Base-by-base conservation (phyloP, 148 eudicot genomes). In the Gaultheria prostrata region DNA sequence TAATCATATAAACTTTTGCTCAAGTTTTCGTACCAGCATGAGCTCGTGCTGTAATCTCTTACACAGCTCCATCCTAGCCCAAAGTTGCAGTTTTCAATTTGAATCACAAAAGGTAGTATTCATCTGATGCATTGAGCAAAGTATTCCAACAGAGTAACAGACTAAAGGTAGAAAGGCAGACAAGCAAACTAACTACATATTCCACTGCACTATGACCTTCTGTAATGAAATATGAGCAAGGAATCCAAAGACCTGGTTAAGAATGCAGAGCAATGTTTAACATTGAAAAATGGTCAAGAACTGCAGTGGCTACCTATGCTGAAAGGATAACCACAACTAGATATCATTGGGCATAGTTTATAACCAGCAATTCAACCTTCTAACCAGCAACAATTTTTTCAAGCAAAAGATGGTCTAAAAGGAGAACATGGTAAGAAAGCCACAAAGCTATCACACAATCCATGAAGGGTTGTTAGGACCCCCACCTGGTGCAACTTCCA, bases 161-260 rank as follows among this genome's bases (percentile, higher is more conserved):
- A n/a, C 56, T 76, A 46, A 76, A 30, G 77, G 50, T 39, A 73
- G 78, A 21, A 46, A 48, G 78, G 48, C 15, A 48, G n/a, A n/a
- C 50, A 76, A 46, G 56, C 54, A 76, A 74, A 21, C 53, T 20
- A 43, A 45, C 28, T 48, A 9, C 4, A 11, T 9, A 76, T 76
- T 24, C 53, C 32, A 48, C 21, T 46, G 56, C 56, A 76, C 28
- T 76, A 76, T 11, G 4, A 48, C 78, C 21, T 75, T 46, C 53
- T 26, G 10, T 48, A n/a, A 48, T 11, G 50, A 76, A 5, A 76
- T 11, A n/a, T 61, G 50, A 76, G 26, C 49, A 45, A 6, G 30
- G 43, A 32, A 70, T 32, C 72, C 28, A 18, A 73, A 5, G 49
- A 43, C 13, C 26, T 9, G 39, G 78, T 76, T 21, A 48, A 76